Base-by-base conservation (phyloP, 2,329 filamentous ascomycete genomes). In the Trichophyton rubrum region DNA sequence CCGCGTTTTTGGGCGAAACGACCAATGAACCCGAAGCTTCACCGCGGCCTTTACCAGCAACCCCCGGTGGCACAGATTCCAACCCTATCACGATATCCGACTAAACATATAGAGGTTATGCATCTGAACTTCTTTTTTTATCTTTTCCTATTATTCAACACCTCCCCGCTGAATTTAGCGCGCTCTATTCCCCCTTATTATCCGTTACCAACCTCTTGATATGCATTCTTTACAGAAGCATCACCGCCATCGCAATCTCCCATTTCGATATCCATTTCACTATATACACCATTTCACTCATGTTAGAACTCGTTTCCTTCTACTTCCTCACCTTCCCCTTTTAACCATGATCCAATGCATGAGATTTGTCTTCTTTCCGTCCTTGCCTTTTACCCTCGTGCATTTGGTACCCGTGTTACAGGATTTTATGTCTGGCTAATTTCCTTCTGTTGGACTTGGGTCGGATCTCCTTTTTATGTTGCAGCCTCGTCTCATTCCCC, bases 51-150 rank as follows among this genome's bases (percentile, higher is more conserved):
- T 57, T 57, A 22, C 55, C 55, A 24, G 35, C 55, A 15, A 57
- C 40, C 15, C 55, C 55, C 24, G 35, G 33, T 15, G 55, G 55
- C 15, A 30, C 55, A 41, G 55, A 57, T 43, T 40, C 55, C 22
- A 57, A 57, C 4, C 55, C 55, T 13, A 57, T 57, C 24, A 57
- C 55, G 40, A 57, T 57, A 41, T 57, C 55, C 35, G 55, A 57
- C 22, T 57, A 57, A 43, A 57, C 35, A 55, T 27, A n/a, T 33
- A 9, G 30, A 55, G 17, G 2, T 7, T 27, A 11, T 53, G 33
- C 33, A 38, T 24, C 13, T 27, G 9, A 17, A n/a, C 5, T 35
- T 35, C 15, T 33, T n/a, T 33, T n/a, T 11, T 7, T 15, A 17
- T 35, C 33, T 55, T 55, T 55, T 55, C 8, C 27, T 55, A 55